Evolutionary conservation across 1,284 basidiomycete genomes (phyloP).

Genomic region (Ceratobasidium sp.): DNA sequence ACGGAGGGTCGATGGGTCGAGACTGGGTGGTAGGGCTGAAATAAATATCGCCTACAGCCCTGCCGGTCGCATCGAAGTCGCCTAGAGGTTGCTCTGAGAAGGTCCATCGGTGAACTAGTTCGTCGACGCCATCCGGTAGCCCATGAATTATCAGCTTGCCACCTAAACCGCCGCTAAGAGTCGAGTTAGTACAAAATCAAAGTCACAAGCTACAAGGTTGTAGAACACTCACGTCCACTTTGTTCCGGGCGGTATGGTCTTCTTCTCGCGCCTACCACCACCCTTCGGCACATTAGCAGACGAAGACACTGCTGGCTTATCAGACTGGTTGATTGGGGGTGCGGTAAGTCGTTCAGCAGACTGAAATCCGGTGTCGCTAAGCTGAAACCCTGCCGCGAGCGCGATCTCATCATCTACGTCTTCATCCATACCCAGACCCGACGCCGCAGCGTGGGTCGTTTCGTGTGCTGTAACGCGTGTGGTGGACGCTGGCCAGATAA

Average conservation of each 20-base stretch:
- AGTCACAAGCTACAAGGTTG: no score
- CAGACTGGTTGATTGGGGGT: neutral
- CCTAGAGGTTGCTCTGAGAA: neutral
- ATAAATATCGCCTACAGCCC: neutral
- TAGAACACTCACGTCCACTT: neutral
- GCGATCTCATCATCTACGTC: neutral
- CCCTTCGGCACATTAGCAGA: neutral
- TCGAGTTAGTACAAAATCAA: neutral
- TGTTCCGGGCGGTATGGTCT: neutral
- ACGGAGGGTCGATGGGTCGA: neutral
- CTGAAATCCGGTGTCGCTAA: neutral
- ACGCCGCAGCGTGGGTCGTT: neutral
- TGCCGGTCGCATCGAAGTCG: neutral
- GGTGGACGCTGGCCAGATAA: neutral
- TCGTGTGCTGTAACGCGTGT: neutral
- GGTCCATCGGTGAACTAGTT: neutral
- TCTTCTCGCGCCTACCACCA: neutral
- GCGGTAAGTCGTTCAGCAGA: conserved; percentile 1
- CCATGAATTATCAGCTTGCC: neutral
- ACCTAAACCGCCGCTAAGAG: neutral
- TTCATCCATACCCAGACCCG: neutral
- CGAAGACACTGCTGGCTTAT: neutral
- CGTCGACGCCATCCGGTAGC: neutral
- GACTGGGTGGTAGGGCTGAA: neutral
- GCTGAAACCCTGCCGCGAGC: neutral